Evolutionary conservation across 2,329 filamentous ascomycete species (phyloP).

Genomic region (Trichoderma pleuroti): DNA sequence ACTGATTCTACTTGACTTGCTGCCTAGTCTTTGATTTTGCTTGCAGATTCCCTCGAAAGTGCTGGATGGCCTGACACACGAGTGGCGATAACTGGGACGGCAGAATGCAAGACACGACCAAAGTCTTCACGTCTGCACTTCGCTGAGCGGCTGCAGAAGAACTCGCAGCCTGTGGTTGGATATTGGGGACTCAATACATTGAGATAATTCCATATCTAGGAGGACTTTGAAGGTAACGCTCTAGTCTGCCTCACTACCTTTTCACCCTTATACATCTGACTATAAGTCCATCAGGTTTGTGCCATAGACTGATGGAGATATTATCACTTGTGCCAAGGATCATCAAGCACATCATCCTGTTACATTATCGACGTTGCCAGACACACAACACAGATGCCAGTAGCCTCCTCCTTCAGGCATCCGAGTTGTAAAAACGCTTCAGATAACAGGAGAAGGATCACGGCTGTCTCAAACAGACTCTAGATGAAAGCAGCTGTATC

Average conservation of each 20-base stretch:
- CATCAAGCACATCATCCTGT: background rate
- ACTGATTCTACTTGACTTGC: too few relatives aligned
- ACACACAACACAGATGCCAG: background rate
- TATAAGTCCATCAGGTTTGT: rapidly evolving
- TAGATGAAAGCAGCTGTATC: background rate
- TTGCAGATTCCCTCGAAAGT: background rate
- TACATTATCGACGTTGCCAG: background rate
- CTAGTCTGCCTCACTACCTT: too few relatives aligned
- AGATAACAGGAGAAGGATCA: background rate
- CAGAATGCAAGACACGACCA: background rate
- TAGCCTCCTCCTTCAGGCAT: background rate
- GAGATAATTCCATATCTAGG: background rate
- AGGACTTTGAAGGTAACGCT: background rate
- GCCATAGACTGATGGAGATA: background rate
- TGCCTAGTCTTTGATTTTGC: background rate
- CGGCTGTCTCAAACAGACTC: background rate
- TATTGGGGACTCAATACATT: background rate
- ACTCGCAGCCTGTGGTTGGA: background rate
- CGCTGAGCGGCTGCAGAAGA: background rate
- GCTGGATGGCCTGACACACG: too few relatives aligned
- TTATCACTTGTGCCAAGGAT: background rate
- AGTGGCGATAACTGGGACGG: background rate
- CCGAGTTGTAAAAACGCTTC: background rate
- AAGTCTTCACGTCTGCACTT: background rate
- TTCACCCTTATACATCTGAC: too few relatives aligned